Evolutionary conservation across 2,329 filamentous ascomycete species (phyloP), one percentile per base, ranked within the genome.

Genomic region (Trichoderma sp.): DNA sequence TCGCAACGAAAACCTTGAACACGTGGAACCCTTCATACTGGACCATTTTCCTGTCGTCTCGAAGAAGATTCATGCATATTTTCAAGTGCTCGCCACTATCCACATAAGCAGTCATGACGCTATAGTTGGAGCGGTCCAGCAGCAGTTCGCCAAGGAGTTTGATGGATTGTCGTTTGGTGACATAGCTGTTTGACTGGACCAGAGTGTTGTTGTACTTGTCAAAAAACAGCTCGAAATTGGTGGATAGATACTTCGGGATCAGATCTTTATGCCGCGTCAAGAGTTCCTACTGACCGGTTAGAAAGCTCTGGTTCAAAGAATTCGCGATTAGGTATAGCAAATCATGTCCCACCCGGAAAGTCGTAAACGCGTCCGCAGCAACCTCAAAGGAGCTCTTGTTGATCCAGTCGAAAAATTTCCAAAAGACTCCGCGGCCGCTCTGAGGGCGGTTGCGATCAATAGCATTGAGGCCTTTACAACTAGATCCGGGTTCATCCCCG

Each of bases 1-100:
- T 99, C 73, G 96, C 96, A 69, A 98, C 96, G 82, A 99, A 99
- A 74, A 99, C 95, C 86, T 99, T 99, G 88, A 99, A 99, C 56
- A 99, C 95, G 80, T 99, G 96, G 81, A 99, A 99, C 8, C 95
- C 96, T 81, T 99, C 96, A 81, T 99, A 99, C 82, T 98, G 96
- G 74, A 99, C 96, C 95, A 99, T 99, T 82, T 97, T 96, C 76
- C 95, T 90, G 81, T 98, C 95, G 81, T 98, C 96, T 76, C 94
- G 91, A 73, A 99, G 85, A 73, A 99, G 86, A 81, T 97, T 98
- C 96, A 99, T 99, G 84, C 95, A 96, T 75, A 98, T 92, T 84
- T 99, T 99, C 76, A 99, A 88, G 79, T 99, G 95, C 80, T 98
- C 95, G 73, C 95, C 95, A 63, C 92, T 91, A 81, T 97, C 95